A percentile compares a stretch with the other conserved stretches of the same genome.
Evolutionary conservation across 805 yeast genomes (phyloP).

Genomic region (Saturnispora halmiae): DNA sequence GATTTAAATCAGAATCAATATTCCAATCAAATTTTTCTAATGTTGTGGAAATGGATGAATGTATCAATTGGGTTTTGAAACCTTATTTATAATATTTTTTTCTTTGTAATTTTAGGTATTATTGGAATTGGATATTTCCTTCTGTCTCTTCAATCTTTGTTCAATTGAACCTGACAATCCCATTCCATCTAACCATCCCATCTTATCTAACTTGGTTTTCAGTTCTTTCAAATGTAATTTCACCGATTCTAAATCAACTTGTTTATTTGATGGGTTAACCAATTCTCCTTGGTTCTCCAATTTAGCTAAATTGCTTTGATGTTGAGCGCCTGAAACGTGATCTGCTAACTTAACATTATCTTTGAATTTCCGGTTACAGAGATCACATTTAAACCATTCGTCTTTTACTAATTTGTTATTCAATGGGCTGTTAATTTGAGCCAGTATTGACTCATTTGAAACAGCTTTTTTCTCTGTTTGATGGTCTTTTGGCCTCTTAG

Average conservation of each 20-base stretch:
- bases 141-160: slow-evolving; percentile 4
- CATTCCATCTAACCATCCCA: slow-evolving; percentile 9
- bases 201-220: slow-evolving; percentile 1
- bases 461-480: slow-evolving; percentile 4
- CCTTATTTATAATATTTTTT: not conserved
- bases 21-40: slow-evolving; percentile 34
- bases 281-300: slow-evolving; percentile 13
- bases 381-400: slow-evolving; percentile 77
- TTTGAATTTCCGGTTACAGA: slow-evolving; percentile 71
- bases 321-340: slow-evolving; percentile 74
- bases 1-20: slow-evolving; percentile 13
- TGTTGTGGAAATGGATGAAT: slow-evolving; percentile 42
- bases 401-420: slow-evolving; percentile 14
- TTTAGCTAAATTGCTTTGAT: slow-evolving; percentile 36
- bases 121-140: slow-evolving; percentile 3
- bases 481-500: slow-evolving; percentile 23
- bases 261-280: slow-evolving; percentile 23
- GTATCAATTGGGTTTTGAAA: slow-evolving; percentile 44
- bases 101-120: not conserved
- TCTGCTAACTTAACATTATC: slow-evolving; percentile 77
- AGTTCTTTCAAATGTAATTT: slow-evolving; percentile 17
- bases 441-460: slow-evolving; percentile 1
- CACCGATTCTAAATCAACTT: slow-evolving; percentile 43
- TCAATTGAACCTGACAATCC: slow-evolving; percentile 4
- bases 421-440: not conserved